phyloP scores from a whole-genome alignment of 306 rosid genomes.

The Cotoneaster glaucophyllus region DNA sequence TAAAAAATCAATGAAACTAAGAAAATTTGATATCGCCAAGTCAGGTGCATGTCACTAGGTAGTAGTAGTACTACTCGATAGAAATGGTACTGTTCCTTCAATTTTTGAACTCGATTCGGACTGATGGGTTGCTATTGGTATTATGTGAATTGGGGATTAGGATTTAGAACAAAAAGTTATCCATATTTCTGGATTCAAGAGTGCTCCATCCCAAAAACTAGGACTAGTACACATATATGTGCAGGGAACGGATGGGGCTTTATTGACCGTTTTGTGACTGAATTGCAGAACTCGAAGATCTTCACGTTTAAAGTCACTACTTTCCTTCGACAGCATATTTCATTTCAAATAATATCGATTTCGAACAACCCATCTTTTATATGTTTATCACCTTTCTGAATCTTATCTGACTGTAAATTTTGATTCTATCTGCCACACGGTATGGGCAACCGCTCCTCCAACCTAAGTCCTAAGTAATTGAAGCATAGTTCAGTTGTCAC shows the following conservation, averaged over 20 bases:
- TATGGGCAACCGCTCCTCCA: slow-evolving; percentile 21
- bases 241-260: slow-evolving; percentile 24
- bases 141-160: too few species aligned
- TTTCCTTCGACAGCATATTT: slow-evolving; percentile 47
- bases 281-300: slow-evolving; percentile 20
- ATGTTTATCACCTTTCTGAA: background rate
- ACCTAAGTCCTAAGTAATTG: slow-evolving; percentile 8
- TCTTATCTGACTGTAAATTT: slow-evolving; percentile 1
- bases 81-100: background rate
- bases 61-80: background rate
- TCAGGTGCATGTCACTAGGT: background rate
- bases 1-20: too few species aligned
- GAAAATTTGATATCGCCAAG: background rate
- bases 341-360: slow-evolving; percentile 1
- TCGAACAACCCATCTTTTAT: slow-evolving; percentile 11
- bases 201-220: slow-evolving; percentile 10
- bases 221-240: background rate
- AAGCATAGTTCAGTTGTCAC: background rate
- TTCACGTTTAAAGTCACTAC: slow-evolving; percentile 21
- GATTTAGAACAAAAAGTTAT: slow-evolving; percentile 1
- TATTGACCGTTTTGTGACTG: slow-evolving; percentile 25
- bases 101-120: background rate
- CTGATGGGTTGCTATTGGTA: background rate
- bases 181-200: background rate
- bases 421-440: background rate